These are phyloP conservation scores for Hericium rajendrae DNA, from an alignment of 768 basidiomycete species.

Conservation along the genomic window DNA sequence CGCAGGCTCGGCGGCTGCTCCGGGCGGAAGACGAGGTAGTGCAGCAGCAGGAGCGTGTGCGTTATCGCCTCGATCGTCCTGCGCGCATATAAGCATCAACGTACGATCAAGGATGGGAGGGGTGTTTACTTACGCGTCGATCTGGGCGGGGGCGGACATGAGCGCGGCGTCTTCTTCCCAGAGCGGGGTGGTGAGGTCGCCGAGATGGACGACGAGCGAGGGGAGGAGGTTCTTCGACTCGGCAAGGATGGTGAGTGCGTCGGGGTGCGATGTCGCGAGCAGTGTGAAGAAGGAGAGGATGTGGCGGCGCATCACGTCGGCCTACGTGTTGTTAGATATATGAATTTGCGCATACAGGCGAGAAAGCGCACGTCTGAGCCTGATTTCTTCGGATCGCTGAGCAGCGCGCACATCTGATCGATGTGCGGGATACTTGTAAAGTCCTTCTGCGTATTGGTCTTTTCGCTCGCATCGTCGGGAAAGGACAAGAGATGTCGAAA, in stretches of 20 bases:
- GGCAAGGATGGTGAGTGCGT: constrained; percentile 28
- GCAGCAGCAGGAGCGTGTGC: constrained; percentile 48
- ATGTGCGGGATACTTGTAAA: constrained; percentile 19
- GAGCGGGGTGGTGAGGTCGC: constrained; percentile 41
- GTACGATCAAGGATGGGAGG: neutral
- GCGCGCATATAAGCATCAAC: constrained; percentile 4
- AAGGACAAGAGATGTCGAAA: constrained; percentile 14
- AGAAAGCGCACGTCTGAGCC: constrained; percentile 15
- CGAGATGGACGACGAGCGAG: constrained; percentile 49
- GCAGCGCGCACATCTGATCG: constrained; percentile 20
- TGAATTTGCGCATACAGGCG: no score
- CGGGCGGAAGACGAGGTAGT: constrained; percentile 48
- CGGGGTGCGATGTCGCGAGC: constrained; percentile 29
- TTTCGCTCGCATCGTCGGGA: constrained; percentile 8
- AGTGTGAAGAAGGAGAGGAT: constrained; percentile 33
- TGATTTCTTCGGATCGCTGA: constrained; percentile 16
- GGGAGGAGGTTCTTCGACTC: constrained; percentile 53
- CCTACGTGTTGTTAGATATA: constrained; percentile 16
- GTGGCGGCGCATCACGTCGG: constrained; percentile 24
- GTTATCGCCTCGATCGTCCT: constrained; percentile 45
- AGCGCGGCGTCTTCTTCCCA: constrained; percentile 57
- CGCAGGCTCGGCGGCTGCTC: constrained; percentile 39
- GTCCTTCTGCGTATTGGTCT: constrained; percentile 1
- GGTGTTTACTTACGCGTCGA: constrained; percentile 26
- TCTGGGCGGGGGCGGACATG: constrained; percentile 24